Percentiles rank a stretch among this genome's conserved stretches.
Evolutionary conservation across 2,329 filamentous ascomycete genomes (phyloP).

Genomic region (Aspergillus brasiliensis): DNA sequence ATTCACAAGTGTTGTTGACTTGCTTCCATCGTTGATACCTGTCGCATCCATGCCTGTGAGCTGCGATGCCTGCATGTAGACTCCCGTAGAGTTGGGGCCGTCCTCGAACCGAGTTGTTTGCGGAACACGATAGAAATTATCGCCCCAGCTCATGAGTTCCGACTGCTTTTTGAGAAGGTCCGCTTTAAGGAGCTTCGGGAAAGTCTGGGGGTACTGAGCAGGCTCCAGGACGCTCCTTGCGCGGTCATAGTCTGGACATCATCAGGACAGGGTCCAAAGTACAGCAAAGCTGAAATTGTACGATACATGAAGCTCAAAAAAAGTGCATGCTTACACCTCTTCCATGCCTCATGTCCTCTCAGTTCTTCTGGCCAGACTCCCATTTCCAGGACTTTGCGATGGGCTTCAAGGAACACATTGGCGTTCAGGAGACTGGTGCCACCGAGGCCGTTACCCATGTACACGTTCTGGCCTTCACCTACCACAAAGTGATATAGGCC

Average conservation of each 20-base stretch:
- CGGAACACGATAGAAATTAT: slow-evolving; percentile 1
- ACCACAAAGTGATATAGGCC: slow-evolving; percentile 6
- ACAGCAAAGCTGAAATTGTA: no score
- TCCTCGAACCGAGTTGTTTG: slow-evolving; percentile 5
- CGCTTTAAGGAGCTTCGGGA: neutral
- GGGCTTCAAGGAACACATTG: slow-evolving; percentile 5
- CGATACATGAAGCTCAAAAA: neutral
- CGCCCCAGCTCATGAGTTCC: slow-evolving; percentile 6
- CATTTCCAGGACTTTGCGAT: neutral
- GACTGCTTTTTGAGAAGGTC: neutral
- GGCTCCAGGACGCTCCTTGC: slow-evolving; percentile 1
- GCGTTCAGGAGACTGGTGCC: slow-evolving; percentile 5
- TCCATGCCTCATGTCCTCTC: neutral
- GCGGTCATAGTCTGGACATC: neutral
- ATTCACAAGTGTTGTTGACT: slow-evolving; percentile 58
- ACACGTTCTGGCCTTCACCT: slow-evolving; percentile 7
- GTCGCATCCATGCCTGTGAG: slow-evolving; percentile 5
- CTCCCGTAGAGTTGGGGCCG: slow-evolving; percentile 1
- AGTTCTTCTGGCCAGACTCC: neutral
- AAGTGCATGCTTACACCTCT: neutral
- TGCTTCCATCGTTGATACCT: slow-evolving; percentile 45
- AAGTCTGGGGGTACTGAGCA: neutral
- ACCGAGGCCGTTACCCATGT: slow-evolving; percentile 7
- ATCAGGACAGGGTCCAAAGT: neutral
- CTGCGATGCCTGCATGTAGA: slow-evolving; percentile 1